Evolutionary conservation across 139 green algal genomes (phyloP), one percentile per base, ranked within the genome.

Genomic region (Tetradesmus obliquus): DNA sequence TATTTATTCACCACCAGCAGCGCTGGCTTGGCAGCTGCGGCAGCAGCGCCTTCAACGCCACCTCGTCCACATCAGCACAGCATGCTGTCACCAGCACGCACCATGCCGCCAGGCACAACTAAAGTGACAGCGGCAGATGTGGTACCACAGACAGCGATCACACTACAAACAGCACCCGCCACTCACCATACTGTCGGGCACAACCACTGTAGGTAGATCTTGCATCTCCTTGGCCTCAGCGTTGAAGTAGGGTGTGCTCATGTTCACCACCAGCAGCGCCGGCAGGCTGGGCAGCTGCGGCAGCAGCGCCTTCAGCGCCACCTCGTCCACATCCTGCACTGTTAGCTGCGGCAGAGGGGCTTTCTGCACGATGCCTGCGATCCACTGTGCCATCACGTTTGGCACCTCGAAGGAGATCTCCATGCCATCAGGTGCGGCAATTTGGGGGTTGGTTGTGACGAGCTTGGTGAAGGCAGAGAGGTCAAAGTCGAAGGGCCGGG

Each of bases 381-480:
- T 72, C 84, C 84, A 88, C n/a, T 55, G 84, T 9, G 84, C 84
- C 13, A 79, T 13, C 13, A 80, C 54, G 10, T 88, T 55, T 3
- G 58, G 84, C n/a, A 79, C 84, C 2, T 87, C 82, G 17, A 87
- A 54, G 5, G 82, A 87, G 8, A 87, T n/a, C 7, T 87, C 82
- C n/a, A 87, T 51, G 5, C 82, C 82, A 9, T 87, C 19, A 22
- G 15, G 17, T 24, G 66, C 66, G 15, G 66, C 66, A 5, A 24
- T 76, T 19, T 76, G 66, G 17, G n/a, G 17, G 66, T 76, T 76
- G 17, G 1, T 24, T 17, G 66, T 76, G 15, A 76, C 5, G 66
- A 76, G 66, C 66, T 87, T 60, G 20, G 62, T 45, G 24, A 87
- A 74, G 54, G 55, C 55, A 19, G 20, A 51, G 55, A 58, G 62